phyloP scores from a whole-genome alignment of 2,329 filamentous ascomycete species.

The Aurifilum marmelostoma region DNA sequence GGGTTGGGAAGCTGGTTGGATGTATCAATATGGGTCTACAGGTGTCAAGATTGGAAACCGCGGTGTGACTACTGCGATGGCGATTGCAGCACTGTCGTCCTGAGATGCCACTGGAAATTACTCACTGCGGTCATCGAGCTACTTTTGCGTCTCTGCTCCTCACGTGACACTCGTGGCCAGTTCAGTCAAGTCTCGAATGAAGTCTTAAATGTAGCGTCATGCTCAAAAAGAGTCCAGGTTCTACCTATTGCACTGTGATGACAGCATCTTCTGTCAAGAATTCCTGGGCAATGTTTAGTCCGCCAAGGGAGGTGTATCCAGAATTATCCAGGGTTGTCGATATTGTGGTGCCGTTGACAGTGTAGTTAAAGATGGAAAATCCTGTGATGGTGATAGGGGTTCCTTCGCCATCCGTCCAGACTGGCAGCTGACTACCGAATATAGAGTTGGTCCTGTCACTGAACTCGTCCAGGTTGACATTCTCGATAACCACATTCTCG shows the following conservation, averaged over 20 bases:
- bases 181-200: no score
- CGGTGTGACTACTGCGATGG: constrained; percentile 30
- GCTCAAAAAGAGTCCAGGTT: no score
- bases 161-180: no score
- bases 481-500: constrained; percentile 29
- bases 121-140: not conserved
- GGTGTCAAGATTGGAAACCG: constrained; percentile 30
- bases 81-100: constrained; percentile 29
- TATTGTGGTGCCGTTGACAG: constrained; percentile 20
- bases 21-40: constrained; percentile 31
- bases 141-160: no score
- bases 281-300: constrained; percentile 14
- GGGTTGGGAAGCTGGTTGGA: constrained; percentile 38
- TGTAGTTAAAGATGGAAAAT: constrained; percentile 27
- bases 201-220: no score
- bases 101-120: not conserved
- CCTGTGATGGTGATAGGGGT: constrained; percentile 18
- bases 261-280: constrained; percentile 2
- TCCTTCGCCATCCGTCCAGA: constrained; percentile 22
- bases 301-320: constrained; percentile 12
- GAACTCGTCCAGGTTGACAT: constrained; percentile 28
- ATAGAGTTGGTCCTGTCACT: constrained; percentile 27
- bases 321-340: constrained; percentile 3
- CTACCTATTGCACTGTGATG: not conserved
- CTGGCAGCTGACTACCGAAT: constrained; percentile 28